Evolutionary conservation across 257 asterid species (phyloP).

Genomic region (Oldenlandia corymbosa): DNA sequence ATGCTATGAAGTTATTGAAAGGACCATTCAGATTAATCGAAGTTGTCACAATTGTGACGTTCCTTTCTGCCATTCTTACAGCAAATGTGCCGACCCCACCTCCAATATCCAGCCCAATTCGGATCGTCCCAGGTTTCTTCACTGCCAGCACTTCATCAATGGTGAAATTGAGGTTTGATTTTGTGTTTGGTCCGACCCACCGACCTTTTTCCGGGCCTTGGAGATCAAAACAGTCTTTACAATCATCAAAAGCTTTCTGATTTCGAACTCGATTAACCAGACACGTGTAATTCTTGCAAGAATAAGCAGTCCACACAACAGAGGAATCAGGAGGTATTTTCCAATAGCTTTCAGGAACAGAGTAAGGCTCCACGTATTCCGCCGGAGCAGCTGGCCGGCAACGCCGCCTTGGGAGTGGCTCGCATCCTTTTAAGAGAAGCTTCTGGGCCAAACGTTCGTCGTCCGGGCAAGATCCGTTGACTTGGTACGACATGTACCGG

Average conservation of each 20-base stretch:
- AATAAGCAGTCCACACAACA: conserved; percentile 56
- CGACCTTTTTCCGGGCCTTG: conserved; percentile 45
- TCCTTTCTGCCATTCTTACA: conserved; percentile 58
- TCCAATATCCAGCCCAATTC: conserved; percentile 73
- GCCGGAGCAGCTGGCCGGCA: conserved; percentile 48
- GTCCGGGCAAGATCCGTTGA: conserved; percentile 59
- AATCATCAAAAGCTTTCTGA: conserved; percentile 53
- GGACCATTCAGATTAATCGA: conserved; percentile 70
- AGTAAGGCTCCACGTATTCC: conserved; percentile 38
- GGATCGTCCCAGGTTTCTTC: conserved; percentile 38
- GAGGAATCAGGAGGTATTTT: conserved; percentile 52
- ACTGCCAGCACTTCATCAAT: conserved; percentile 55
- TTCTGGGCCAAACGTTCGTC: conserved; percentile 55
- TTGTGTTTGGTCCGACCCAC: conserved; percentile 24
- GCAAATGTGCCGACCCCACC: conserved; percentile 79
- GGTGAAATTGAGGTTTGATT: conserved; percentile 40
- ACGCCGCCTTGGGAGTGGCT: conserved; percentile 73
- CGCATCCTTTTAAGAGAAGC: conserved; percentile 63
- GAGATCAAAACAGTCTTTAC: conserved; percentile 63
- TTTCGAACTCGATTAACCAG: conserved; percentile 37
- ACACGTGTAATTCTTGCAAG: conserved; percentile 49
- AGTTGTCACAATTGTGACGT: conserved; percentile 51
- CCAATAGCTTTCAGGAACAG: conserved; percentile 55
- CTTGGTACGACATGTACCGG: conserved; percentile 46
- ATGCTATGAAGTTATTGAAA: conserved; percentile 57